phyloP scores from a whole-genome alignment of 169 alveolate species.

The Fabrea salina region DNA sequence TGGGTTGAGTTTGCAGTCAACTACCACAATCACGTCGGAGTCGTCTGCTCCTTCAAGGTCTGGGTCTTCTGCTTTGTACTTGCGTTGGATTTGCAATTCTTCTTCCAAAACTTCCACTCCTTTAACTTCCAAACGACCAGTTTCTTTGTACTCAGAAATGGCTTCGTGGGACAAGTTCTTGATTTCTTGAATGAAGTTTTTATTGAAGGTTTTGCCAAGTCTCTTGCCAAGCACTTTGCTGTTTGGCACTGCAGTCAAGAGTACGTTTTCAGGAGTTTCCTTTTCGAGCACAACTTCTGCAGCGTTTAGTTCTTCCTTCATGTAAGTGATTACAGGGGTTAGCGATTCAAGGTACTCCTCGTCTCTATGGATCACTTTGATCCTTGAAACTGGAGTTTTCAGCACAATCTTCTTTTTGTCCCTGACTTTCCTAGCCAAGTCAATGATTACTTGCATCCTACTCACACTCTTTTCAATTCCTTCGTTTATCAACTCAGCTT shows the following conservation, averaged over 20 bases:
- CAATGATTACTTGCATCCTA: constrained; percentile 78
- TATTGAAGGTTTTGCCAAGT: constrained; percentile 78
- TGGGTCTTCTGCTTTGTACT: constrained; percentile 52
- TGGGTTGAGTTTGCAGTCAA: constrained; percentile 57
- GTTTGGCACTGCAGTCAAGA: constrained; percentile 82
- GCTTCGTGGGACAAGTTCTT: constrained; percentile 60
- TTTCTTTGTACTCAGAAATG: constrained; percentile 45
- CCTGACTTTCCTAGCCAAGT: constrained; percentile 90
- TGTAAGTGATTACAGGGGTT: constrained; percentile 61
- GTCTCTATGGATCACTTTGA: constrained; percentile 77
- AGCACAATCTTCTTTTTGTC: constrained; percentile 87
- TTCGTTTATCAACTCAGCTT: constrained; percentile 75
- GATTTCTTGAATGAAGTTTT: constrained; percentile 65
- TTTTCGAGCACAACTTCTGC: constrained; percentile 64
- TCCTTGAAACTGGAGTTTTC: constrained; percentile 87
- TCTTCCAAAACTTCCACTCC: constrained; percentile 76
- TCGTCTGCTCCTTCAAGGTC: constrained; percentile 55
- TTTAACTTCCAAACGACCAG: constrained; percentile 47
- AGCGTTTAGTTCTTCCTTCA: constrained; percentile 87
- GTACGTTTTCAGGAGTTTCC: constrained; percentile 73
- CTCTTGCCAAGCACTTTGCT: constrained; percentile 83
- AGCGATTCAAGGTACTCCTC: constrained; percentile 54
- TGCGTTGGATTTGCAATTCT: constrained; percentile 61
- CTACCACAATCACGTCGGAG: constrained; percentile 68
- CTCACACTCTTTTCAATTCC: constrained; percentile 68